phyloP scores from a whole-genome alignment of 164 flowering plant genomes.

The Stephania cephalantha region DNA sequence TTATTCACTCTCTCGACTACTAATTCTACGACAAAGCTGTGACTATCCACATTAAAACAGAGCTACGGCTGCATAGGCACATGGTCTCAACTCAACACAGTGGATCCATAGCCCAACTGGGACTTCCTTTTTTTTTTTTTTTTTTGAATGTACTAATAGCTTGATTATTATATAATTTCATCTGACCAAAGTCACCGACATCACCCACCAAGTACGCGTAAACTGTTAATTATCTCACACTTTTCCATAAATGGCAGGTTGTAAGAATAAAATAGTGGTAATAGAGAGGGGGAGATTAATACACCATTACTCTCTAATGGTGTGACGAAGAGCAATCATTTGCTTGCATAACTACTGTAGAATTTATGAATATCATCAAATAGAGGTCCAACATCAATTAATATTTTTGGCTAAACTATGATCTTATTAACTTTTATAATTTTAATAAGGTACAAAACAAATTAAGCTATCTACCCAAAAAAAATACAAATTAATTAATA shows the following conservation, averaged over 20 bases:
- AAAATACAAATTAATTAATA: too few species aligned
- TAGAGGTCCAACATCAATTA: too few species aligned
- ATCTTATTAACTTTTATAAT: too few species aligned
- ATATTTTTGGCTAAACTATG: too few species aligned
- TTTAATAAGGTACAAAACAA: too few species aligned
- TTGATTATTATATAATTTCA: background rate
- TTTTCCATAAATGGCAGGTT: background rate
- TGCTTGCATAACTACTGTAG: too few species aligned
- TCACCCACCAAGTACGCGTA: background rate
- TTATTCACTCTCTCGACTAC: background rate
- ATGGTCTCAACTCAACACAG: constrained; percentile 1
- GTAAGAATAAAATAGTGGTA: background rate
- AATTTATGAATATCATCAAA: too few species aligned
- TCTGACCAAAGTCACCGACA: background rate
- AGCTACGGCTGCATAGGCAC: background rate
- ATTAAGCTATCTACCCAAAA: too few species aligned
- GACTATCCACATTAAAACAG: background rate
- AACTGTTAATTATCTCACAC: background rate
- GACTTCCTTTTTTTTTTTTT: background rate
- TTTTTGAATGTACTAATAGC: background rate
- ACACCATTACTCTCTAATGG: too few species aligned
- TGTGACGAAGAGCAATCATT: too few species aligned
- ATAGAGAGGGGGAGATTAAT: too few species aligned
- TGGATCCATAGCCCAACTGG: constrained; percentile 4
- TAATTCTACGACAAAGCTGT: background rate